These are phyloP conservation scores for Dissoconium aciculare DNA, from an alignment of 2,329 filamentous ascomycete species.

Conservation along the genomic window DNA sequence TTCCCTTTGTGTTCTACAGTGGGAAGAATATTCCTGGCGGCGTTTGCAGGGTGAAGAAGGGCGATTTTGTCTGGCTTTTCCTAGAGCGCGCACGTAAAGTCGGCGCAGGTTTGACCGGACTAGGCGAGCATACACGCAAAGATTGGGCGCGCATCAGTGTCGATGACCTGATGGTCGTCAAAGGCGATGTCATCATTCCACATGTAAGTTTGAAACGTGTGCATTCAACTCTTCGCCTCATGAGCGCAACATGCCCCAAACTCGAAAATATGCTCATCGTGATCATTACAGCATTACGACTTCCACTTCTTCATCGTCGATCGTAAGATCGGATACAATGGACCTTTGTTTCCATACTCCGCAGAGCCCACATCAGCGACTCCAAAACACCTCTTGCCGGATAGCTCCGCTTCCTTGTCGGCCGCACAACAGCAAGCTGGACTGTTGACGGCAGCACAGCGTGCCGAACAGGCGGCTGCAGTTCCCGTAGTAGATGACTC, in stretches of 20 bases:
- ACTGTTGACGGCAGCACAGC: conserved; percentile 16
- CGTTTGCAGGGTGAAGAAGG: conserved; percentile 75
- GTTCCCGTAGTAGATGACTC: conserved; percentile 34
- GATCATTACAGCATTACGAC: conserved; percentile 75
- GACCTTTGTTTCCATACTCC: conserved; percentile 65
- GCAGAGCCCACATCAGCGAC: conserved; percentile 33
- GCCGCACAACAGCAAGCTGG: conserved; percentile 5
- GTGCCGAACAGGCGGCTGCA: conserved; percentile 10
- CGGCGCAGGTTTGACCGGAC: conserved; percentile 64
- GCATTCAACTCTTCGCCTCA: conserved; percentile 14
- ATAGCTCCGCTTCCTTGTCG: conserved; percentile 2
- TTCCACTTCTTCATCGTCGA: conserved; percentile 97
- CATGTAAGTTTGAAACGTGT: conserved; percentile 51
- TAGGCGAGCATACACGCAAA: conserved; percentile 48
- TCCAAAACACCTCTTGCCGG: conserved; percentile 18
- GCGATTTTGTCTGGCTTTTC: conserved; percentile 84
- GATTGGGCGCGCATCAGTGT: conserved; percentile 91
- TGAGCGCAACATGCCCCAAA: conserved; percentile 4
- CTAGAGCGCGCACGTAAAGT: conserved; percentile 83
- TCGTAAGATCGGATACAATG: conserved; percentile 58
- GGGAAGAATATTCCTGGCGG: conserved; percentile 81
- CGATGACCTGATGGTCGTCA: conserved; percentile 86
- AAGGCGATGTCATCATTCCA: conserved; percentile 80
- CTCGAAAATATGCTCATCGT: conserved; percentile 10
- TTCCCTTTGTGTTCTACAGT: conserved; percentile 96